A percentile compares a stretch with the other conserved stretches of the same genome.
phyloP scores from a whole-genome alignment of 345 rosid species.

The Heritiera littoralis region DNA sequence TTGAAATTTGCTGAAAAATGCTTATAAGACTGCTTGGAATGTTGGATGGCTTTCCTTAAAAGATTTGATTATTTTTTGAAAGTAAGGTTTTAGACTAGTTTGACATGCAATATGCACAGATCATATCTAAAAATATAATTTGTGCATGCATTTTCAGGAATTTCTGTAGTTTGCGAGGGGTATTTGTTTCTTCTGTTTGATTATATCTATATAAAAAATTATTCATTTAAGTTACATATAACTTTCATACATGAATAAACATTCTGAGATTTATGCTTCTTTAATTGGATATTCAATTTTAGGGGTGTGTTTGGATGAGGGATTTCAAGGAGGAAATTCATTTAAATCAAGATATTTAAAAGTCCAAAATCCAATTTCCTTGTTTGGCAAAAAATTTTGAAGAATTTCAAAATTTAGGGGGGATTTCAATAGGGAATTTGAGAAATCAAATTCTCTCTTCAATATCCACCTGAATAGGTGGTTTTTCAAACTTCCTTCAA shows the following conservation, averaged over 20 bases:
- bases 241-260: neutral
- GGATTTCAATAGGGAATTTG: too few relatives aligned
- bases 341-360: too few relatives aligned
- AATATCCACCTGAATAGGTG: too few relatives aligned
- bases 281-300: neutral
- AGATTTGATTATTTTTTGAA: neutral
- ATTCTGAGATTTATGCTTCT: neutral
- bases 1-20: neutral
- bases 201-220: neutral
- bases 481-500: too few relatives aligned
- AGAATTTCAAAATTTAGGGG: too few relatives aligned
- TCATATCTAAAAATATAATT: neutral
- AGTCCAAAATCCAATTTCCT: too few relatives aligned
- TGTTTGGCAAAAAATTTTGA: too few relatives aligned
- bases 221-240: neutral
- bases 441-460: too few relatives aligned
- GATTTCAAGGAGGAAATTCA: too few relatives aligned
- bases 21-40: neutral
- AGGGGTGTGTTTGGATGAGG: too few relatives aligned
- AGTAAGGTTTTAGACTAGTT: conserved; percentile 5
- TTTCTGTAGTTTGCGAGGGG: neutral
- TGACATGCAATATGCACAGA: neutral
- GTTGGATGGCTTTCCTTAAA: neutral
- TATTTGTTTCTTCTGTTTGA: neutral
- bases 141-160: neutral